These are phyloP conservation scores for Pterulicium gracile DNA, from an alignment of 1,284 basidiomycete genomes.

Conservation along the genomic window DNA sequence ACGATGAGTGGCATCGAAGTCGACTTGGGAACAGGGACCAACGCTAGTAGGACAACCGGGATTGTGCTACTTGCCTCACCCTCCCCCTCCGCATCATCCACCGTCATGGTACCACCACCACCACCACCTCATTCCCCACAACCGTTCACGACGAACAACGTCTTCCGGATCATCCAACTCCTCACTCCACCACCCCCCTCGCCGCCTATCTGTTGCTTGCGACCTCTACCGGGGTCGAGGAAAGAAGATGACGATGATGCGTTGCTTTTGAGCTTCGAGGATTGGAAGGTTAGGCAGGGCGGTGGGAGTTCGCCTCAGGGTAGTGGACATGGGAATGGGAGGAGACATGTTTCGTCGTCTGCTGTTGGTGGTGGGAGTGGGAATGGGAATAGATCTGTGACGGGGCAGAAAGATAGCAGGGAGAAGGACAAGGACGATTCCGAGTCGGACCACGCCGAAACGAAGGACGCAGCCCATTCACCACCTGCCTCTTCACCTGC, in stretches of 20 bases:
- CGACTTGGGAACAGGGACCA: too few relatives aligned
- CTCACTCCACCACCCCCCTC: not conserved
- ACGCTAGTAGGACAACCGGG: too few relatives aligned
- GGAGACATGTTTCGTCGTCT: not conserved
- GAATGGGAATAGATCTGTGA: not conserved
- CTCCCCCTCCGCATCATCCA: too few relatives aligned
- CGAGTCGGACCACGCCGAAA: not conserved
- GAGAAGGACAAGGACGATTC: not conserved
- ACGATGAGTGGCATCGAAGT: too few relatives aligned
- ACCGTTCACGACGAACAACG: too few relatives aligned
- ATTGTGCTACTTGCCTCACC: too few relatives aligned
- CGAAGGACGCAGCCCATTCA: not conserved
- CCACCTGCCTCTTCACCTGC: not conserved
- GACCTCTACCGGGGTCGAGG: not conserved
- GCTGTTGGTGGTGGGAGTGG: not conserved
- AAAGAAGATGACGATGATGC: not conserved
- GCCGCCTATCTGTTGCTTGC: not conserved
- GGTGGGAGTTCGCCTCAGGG: too few relatives aligned
- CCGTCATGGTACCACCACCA: too few relatives aligned
- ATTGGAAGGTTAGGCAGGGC: not conserved
- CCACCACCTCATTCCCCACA: too few relatives aligned
- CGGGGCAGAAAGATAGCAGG: not conserved
- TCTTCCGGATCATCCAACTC: too few relatives aligned
- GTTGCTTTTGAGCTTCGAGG: not conserved
- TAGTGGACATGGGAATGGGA: too few relatives aligned